Evolutionary conservation across 2,329 filamentous ascomycete species (phyloP).

Genomic region (Esteya vermicola): DNA sequence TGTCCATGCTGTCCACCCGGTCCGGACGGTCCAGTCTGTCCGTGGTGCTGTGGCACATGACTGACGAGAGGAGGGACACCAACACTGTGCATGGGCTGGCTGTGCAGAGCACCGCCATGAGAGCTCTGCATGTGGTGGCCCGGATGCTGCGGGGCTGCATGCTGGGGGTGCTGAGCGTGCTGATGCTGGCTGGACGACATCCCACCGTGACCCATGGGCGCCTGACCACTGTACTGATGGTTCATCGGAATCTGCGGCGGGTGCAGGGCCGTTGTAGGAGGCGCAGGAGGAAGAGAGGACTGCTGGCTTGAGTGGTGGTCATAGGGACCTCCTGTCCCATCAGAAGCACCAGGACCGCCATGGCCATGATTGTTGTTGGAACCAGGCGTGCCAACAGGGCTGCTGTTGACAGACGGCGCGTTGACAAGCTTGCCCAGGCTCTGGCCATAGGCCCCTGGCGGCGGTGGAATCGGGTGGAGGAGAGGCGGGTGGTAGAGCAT

Average conservation of each 20-base stretch:
- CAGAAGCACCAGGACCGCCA: not conserved
- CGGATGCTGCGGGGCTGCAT: not conserved
- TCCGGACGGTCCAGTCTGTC: not conserved
- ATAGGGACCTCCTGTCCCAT: not conserved
- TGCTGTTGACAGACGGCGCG: not conserved
- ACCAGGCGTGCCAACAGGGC: not conserved
- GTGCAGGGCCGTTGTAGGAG: not conserved
- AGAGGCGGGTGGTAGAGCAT: not conserved
- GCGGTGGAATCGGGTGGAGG: not conserved
- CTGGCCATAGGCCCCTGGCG: not conserved
- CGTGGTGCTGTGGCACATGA: not conserved
- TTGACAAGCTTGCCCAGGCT: conserved; percentile 3
- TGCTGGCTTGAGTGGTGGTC: not conserved
- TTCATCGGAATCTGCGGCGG: not conserved
- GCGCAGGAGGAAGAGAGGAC: not conserved
- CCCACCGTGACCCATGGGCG: not conserved
- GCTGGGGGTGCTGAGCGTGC: not conserved
- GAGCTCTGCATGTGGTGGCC: not conserved
- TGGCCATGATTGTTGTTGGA: too few relatives aligned
- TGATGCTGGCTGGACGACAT: not conserved
- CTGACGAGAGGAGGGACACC: too few relatives aligned
- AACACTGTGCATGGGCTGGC: not conserved
- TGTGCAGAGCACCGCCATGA: not conserved
- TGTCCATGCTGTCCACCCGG: not conserved
- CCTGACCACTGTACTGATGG: not conserved